phyloP scores from a whole-genome alignment of 805 yeast species.

The Vanderwaltozyma polyspora region DNA sequence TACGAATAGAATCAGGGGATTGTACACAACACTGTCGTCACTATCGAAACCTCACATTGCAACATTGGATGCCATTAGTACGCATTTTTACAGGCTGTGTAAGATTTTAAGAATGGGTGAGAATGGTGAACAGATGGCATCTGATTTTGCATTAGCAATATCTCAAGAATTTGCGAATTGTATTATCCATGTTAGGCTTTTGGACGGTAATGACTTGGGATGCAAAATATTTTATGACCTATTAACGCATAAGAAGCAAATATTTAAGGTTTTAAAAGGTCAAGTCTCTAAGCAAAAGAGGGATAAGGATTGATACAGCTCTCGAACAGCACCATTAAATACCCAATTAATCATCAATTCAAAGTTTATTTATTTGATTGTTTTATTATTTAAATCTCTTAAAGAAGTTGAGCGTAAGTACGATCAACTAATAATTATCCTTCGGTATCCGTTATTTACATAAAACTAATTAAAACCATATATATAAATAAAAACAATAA shows the following conservation, averaged over 20 bases:
- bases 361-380: not conserved
- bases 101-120: slow-evolving; percentile 39
- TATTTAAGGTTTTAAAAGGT: slow-evolving; percentile 53
- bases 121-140: slow-evolving; percentile 25
- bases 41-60: slow-evolving; percentile 64
- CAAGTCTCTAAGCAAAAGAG: slow-evolving; percentile 5
- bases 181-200: slow-evolving; percentile 35
- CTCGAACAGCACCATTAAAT: no score
- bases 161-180: slow-evolving; percentile 58
- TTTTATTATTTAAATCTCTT: no score
- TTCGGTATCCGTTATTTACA: no score
- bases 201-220: slow-evolving; percentile 50
- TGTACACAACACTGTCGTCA: slow-evolving; percentile 55
- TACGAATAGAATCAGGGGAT: slow-evolving; percentile 41
- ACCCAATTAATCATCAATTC: not conserved
- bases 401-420: no score
- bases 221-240: slow-evolving; percentile 51
- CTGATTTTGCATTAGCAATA: slow-evolving; percentile 34
- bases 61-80: slow-evolving; percentile 66
- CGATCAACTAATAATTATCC: no score
- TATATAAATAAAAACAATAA: no score
- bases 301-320: not conserved
- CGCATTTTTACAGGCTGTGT: slow-evolving; percentile 60
- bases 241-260: slow-evolving; percentile 43
- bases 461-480: no score